Evolutionary conservation across 208 protist species (phyloP).

Genomic region (Wallacemonas sp.): DNA sequence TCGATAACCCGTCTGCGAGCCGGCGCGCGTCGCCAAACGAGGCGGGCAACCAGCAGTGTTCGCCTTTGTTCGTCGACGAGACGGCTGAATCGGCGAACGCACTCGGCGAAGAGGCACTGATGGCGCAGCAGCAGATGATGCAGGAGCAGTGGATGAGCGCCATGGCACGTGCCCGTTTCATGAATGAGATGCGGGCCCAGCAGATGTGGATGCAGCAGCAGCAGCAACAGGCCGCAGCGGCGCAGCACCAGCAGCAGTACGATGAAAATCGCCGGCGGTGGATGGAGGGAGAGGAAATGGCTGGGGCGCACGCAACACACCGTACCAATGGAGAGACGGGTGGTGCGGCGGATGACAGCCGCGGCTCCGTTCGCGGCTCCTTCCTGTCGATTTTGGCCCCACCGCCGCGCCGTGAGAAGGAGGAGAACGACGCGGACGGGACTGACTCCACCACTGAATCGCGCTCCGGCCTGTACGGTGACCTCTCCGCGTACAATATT

Average conservation of each 20-base stretch:
- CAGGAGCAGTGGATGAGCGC: constrained; percentile 11
- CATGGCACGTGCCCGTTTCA: neutral
- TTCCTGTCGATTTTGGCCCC: constrained; percentile 2
- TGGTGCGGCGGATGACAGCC: neutral
- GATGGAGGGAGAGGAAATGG: neutral
- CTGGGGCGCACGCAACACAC: neutral
- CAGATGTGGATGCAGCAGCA: constrained; percentile 10
- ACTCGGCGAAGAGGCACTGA: neutral
- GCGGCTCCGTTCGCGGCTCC: neutral
- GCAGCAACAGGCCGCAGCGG: neutral
- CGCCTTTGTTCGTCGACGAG: no score
- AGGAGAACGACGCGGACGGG: neutral
- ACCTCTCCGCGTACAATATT: neutral
- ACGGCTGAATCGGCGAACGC: neutral
- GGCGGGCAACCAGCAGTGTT: no score
- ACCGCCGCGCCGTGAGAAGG: neutral
- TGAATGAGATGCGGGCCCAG: neutral
- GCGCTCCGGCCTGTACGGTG: neutral
- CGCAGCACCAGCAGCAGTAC: constrained; percentile 11
- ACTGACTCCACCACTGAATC: neutral
- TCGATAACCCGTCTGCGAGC: neutral
- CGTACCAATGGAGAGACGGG: neutral
- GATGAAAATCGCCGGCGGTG: neutral
- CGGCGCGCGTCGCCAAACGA: no score
- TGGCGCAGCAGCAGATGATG: constrained; percentile 4